phyloP scores from a whole-genome alignment of 768 basidiomycete genomes.

The Hypsizygus marmoreus region DNA sequence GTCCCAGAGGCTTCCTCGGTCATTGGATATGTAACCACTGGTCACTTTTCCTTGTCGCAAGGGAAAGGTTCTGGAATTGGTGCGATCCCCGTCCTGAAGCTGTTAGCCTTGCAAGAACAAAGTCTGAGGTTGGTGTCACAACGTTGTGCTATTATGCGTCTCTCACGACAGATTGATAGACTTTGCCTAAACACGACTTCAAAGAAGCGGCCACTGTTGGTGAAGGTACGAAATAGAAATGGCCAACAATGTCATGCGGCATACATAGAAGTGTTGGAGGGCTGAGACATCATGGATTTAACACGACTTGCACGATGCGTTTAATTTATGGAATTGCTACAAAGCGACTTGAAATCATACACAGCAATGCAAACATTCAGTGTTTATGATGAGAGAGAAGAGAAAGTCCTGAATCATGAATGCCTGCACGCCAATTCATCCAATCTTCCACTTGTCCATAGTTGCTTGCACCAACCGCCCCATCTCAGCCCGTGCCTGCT shows the following conservation, averaged over 20 bases:
- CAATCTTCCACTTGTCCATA: conserved; percentile 76
- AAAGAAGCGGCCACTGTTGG: conserved; percentile 39
- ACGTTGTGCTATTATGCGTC: background rate
- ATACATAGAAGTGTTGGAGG: conserved; percentile 34
- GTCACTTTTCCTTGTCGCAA: conserved; percentile 76
- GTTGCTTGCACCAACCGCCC: conserved; percentile 69
- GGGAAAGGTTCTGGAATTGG: conserved; percentile 82
- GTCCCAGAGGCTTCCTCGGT: conserved; percentile 45
- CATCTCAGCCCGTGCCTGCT: conserved; percentile 79
- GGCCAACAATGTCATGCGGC: conserved; percentile 57
- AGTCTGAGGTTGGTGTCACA: conserved; percentile 30
- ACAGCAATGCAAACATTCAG: conserved; percentile 1
- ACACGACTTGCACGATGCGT: too few species aligned
- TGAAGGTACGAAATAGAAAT: conserved; percentile 67
- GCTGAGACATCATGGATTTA: conserved; percentile 5
- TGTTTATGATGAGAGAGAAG: conserved; percentile 3
- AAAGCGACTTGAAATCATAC: conserved; percentile 7
- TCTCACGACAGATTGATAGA: conserved; percentile 15
- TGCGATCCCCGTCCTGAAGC: conserved; percentile 57
- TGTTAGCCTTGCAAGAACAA: conserved; percentile 57
- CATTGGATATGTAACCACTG: conserved; percentile 85
- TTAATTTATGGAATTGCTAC: too few species aligned
- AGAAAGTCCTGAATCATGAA: conserved; percentile 1
- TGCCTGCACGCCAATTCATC: conserved; percentile 18
- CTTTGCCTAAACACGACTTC: conserved; percentile 27